Percentiles rank a stretch among this genome's conserved stretches.
Evolutionary conservation across 257 asterid species (phyloP).

Genomic region (Jacaranda copaia): DNA sequence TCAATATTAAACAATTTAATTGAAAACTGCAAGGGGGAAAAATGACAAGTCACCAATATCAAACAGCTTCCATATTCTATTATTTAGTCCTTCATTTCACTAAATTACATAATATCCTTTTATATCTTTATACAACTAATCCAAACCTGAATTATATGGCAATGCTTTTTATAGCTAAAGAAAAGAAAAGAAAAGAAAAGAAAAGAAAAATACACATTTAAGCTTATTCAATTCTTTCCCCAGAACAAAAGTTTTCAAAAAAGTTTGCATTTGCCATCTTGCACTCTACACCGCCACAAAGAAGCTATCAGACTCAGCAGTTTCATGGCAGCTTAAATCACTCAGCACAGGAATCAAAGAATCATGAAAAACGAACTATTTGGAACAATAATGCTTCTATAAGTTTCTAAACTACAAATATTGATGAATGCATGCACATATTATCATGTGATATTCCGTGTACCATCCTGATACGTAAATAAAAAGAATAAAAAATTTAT

Average conservation of each 20-base stretch:
- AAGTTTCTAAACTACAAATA: neutral
- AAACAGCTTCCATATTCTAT: neutral
- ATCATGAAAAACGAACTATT: neutral
- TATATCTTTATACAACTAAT: neutral
- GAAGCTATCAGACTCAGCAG: neutral
- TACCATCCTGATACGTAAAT: neutral
- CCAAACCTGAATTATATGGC: neutral
- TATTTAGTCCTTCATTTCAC: conserved; percentile 13
- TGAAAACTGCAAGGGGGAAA: neutral
- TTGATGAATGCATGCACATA: conserved; percentile 15
- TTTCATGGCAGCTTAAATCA: neutral
- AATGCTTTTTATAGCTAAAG: neutral
- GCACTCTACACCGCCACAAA: neutral
- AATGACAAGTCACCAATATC: neutral
- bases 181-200: no score
- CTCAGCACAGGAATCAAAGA: neutral
- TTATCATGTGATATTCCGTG: neutral
- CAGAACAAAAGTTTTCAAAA: neutral
- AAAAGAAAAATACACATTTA: neutral
- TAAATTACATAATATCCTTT: neutral
- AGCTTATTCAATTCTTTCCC: neutral
- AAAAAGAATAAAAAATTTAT: neutral
- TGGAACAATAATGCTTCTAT: neutral
- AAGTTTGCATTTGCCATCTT: neutral
- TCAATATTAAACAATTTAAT: neutral